Base-by-base conservation (phyloP, 2,329 filamentous ascomycete species). In the Colletotrichum truncatum region DNA sequence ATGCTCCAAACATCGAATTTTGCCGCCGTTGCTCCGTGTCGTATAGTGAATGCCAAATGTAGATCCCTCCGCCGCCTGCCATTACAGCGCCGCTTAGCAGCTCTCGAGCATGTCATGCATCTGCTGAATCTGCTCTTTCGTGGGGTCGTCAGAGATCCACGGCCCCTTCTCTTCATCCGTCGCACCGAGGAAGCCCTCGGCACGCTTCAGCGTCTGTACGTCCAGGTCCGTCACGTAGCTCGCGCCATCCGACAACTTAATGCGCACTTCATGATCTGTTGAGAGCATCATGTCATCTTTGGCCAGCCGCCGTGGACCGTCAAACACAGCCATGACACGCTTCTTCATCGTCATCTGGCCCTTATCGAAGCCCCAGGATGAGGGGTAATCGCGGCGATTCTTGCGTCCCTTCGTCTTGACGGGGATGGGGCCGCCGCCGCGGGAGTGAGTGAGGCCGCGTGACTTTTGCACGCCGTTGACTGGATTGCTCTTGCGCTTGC, bases 261-360 rank as follows among this genome's bases (percentile, higher is more conserved):
- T 85, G 74, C 95, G 93, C 36, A 98, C 93, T 80, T 99, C 96
- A 73, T 96, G 94, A 72, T 97, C 94, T 14, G 92, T 94, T 71
- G 94, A 93, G 52, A 99, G 89, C 94, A 98, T 97, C 93, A 98
- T 96, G 80, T 99, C 96, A 75, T 99, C 96, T 83, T 98, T 98
- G 87, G 93, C 96, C 52, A 99, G 85, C 41, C 95, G 90, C 56
- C 94, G 89, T 14, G 86, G 86, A 1, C 96, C 96, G 74, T 98
- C 94, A 73, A 97, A 99, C 18, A 97, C 93, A 69, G 93, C 93
- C 73, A 98, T 85, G 59, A 98, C 93, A 26, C 96, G 92, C 87
- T 98, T 98, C 88, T 97, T 98, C 89, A 97, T 97, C 75, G 92
- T 97, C 93, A 98, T 97, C 82, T 96, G 94, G 73, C 93, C 92